Base-by-base conservation (phyloP, 148 eudicot genomes). In the Silene uniflora region DNA sequence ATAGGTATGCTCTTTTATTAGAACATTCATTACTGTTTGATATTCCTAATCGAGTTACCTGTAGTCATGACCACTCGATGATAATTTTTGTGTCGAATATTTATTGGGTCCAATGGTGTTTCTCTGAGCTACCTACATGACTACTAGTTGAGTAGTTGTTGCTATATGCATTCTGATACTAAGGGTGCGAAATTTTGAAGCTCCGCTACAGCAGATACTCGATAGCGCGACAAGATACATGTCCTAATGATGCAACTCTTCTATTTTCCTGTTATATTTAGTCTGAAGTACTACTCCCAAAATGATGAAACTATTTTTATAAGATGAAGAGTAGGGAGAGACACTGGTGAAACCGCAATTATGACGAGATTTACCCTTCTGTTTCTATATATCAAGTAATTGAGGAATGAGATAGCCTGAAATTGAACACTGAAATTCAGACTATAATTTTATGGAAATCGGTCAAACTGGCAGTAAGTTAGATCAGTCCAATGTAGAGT, bases 1-100 rank as follows among this genome's bases (percentile, higher is more conserved):
- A 89, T 79, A 83, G 92, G 96, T 88, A 60, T 65, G 24, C 58
- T 67, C 63, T 25, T 7, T 5, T 61, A 10, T 4, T 62, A 24
- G 16, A 29, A 29, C 3, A n/a, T 3, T 29, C 22, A 22, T 61
- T 24, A 21, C 11, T 6, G 6, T 10, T 17, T 7, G 24, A 10
- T 62, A 13, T 23, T 23, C 12, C 9, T 62, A 2, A 10, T 29
- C 23, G 66, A 62, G 13, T 4, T 22, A 62, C 66, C 5, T 23
- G 14, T 62, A 24, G 5, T 10, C 14, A 24, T 24, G 32, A 23
- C 16, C 23, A 19, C 35, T 60, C 17, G 60, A 5, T 56, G 4
- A 4, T 18, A n/a, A n/a, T 25, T 4, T 3, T 56, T 13, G 17
- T 35, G 42, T 35, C 0, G 5, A 35, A 6, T 3, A 35, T 35